Evolutionary conservation across 352 stramenopile genomes (phyloP), one percentile per base, ranked within the genome.

Genomic region (Phytophthora pseudosyringae): DNA sequence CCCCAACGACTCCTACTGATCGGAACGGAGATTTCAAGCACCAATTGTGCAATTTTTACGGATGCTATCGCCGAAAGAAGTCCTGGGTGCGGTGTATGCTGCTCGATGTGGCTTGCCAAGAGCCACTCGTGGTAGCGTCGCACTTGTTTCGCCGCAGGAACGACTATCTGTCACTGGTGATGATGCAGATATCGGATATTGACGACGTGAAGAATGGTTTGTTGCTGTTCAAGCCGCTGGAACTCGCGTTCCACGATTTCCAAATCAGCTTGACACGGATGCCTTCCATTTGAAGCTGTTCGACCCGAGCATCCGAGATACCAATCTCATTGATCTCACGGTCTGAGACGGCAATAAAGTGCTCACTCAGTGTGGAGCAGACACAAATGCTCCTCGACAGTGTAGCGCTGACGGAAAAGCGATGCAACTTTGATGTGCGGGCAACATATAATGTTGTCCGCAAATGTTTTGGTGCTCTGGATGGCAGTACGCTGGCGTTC

Each of bases 151-250:
- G 21, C 21, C 2, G 21, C 21, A 21, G 21, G 1, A 21, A 21
- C 21, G 21, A 21, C 1, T 2, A 21, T 21, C 21, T 21, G 21
- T 53, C 54, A 28, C 7, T 54, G 43, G 3, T 25, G 46, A 54
- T 71, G 63, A 62, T 71, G 63, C 54, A 66, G 33, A 66, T 71
- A 66, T 66, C 46, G 31, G 55, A 71, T 43, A 71, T 71, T 36
- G 56, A 71, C 39, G 56, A 71, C 35, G n/a, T n/a, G 56, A 63
- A 10, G 28, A 73, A 73, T 55, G 63, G 63, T 6, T 46, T 71
- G 57, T 16, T 69, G 28, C 31, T 69, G 35, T 69, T 69, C 44
- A 69, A 64, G 46, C 61, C 61, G 25, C 44, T 69, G 28, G 21
- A 64, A 51, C 6, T 49, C 18, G 44, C 54, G 5, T 45, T 59